Percentiles rank a stretch among this genome's conserved stretches.
Conservation (phyloP, 805 yeast genomes). For the Zygosaccharomyces rouxii region DNA sequence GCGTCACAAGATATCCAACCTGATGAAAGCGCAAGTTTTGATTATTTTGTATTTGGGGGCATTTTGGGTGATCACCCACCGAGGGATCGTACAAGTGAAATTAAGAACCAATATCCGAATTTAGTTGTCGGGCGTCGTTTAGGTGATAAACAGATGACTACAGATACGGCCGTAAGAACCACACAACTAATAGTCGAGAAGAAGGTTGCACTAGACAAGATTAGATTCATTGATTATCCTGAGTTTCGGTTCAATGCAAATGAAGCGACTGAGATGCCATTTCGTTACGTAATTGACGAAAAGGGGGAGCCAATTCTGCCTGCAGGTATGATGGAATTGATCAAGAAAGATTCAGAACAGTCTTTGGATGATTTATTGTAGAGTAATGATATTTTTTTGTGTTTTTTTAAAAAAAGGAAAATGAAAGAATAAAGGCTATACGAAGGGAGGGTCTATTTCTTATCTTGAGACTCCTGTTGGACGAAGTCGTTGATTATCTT, state of each 20-base stretch:
- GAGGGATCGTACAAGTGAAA: conserved; percentile 88
- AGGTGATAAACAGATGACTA: conserved; percentile 91
- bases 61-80: conserved; percentile 90
- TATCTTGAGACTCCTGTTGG: conserved; percentile 18
- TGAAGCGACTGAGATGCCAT: conserved; percentile 97
- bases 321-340: conserved; percentile 82
- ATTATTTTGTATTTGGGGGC: conserved; percentile 94
- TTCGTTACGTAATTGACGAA: conserved; percentile 71
- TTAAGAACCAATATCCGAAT: conserved; percentile 67
- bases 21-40: conserved; percentile 58
- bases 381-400: too few relatives aligned
- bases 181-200: conserved; percentile 74
- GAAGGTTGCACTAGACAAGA: conserved; percentile 56
- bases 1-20: conserved; percentile 74
- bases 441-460: background rate
- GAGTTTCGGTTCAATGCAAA: conserved; percentile 82
- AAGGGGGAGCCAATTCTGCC: conserved; percentile 79
- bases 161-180: conserved; percentile 94
- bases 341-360: conserved; percentile 80
- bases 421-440: conserved; percentile 5
- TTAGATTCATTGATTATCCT: conserved; percentile 86
- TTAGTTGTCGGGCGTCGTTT: conserved; percentile 75
- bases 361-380: conserved; percentile 60
- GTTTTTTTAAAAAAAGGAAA: background rate
- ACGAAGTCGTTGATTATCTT: conserved; percentile 24